These are phyloP conservation scores for Auricularia auricula-judae DNA, from an alignment of 768 basidiomycete species.

Conservation along the genomic window DNA sequence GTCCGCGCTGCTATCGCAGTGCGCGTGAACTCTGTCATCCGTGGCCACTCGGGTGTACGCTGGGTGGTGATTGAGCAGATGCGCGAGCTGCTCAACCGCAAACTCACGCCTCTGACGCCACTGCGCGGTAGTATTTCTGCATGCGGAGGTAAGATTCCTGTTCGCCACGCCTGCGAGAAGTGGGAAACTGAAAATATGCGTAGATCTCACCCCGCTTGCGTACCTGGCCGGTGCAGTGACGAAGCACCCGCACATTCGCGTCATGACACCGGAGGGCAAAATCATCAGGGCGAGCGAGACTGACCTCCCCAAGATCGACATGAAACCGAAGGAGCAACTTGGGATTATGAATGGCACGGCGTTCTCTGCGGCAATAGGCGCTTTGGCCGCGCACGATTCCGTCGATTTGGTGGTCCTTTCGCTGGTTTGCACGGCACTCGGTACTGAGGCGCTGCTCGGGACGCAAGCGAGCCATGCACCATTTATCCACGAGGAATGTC, in stretches of 20 bases:
- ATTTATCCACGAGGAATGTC: slow-evolving; percentile 57
- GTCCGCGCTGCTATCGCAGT: slow-evolving; percentile 80
- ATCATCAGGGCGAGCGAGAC: slow-evolving; percentile 17
- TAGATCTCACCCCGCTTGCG: slow-evolving; percentile 68
- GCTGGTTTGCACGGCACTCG: slow-evolving; percentile 72
- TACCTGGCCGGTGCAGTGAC: slow-evolving; percentile 75
- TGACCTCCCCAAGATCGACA: slow-evolving; percentile 8
- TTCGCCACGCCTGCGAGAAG: slow-evolving; percentile 47
- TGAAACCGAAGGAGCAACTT: slow-evolving; percentile 23
- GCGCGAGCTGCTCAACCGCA: slow-evolving; percentile 54
- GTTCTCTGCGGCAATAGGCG: slow-evolving; percentile 17
- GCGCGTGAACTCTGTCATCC: slow-evolving; percentile 81
- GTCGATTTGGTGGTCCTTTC: slow-evolving; percentile 21
- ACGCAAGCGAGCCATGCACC: slow-evolving; percentile 60
- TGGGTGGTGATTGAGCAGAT: slow-evolving; percentile 74
- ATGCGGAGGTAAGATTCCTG: slow-evolving; percentile 49
- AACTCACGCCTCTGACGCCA: slow-evolving; percentile 65
- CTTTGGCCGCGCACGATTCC: slow-evolving; percentile 19
- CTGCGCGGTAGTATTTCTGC: slow-evolving; percentile 77
- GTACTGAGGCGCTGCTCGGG: slow-evolving; percentile 71
- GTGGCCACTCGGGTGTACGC: slow-evolving; percentile 80
- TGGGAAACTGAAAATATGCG: slow-evolving; percentile 54
- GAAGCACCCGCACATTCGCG: slow-evolving; percentile 70
- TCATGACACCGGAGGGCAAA: slow-evolving; percentile 32
- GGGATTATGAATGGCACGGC: slow-evolving; percentile 21